These are phyloP conservation scores for Aegilops sharonensis DNA, from an alignment of 176 grass and related monocot species.

Conservation along the genomic window DNA sequence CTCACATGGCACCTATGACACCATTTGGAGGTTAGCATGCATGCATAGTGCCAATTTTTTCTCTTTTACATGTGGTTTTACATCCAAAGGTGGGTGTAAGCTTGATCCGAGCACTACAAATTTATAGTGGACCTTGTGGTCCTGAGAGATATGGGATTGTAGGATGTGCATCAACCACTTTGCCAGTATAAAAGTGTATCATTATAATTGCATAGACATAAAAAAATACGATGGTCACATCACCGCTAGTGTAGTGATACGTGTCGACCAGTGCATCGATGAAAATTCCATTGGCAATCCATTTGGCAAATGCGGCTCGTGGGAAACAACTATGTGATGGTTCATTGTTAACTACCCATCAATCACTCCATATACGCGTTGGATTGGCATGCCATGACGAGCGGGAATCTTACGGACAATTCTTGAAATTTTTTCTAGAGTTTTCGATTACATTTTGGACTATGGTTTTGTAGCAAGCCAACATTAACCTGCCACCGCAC, in stretches of 20 bases:
- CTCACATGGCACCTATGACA: constrained; percentile 49
- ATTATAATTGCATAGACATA: constrained; percentile 36
- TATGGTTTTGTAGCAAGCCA: background rate
- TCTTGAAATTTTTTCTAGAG: background rate
- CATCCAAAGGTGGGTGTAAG: constrained; percentile 20
- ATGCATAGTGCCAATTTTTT: constrained; percentile 37
- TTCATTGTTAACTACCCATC: constrained; percentile 55
- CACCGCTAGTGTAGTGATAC: background rate
- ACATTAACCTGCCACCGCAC: background rate
- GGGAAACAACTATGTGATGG: constrained; percentile 52
- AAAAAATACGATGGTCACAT: constrained; percentile 7
- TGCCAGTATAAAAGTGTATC: constrained; percentile 32
- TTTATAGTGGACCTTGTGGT: constrained; percentile 48
- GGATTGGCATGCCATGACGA: constrained; percentile 5
- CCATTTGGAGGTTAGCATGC: constrained; percentile 31
- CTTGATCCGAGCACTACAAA: constrained; percentile 46
- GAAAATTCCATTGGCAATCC: background rate
- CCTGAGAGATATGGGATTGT: constrained; percentile 30
- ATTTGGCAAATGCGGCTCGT: constrained; percentile 29
- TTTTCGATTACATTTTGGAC: constrained; percentile 28
- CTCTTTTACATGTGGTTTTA: constrained; percentile 25
- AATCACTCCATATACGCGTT: constrained; percentile 42
- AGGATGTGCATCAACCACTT: constrained; percentile 47
- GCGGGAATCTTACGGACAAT: background rate
- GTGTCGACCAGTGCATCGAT: background rate